Base-by-base conservation (phyloP, 2,329 filamentous ascomycete species). In the Colletotrichum liriopes region DNA sequence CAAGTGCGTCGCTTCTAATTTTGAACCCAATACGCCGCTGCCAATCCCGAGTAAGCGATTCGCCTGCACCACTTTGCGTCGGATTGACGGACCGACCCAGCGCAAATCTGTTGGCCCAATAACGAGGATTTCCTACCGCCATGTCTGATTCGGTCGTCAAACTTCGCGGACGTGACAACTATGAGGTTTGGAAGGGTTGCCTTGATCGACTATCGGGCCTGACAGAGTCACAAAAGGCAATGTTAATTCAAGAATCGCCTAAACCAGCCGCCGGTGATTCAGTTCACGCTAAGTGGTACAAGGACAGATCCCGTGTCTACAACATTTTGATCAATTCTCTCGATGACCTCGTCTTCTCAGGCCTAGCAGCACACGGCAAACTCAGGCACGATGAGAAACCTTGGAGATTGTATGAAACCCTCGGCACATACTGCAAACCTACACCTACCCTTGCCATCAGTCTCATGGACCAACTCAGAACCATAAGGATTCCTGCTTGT, bases 91-190 rank as follows among this genome's bases (percentile, higher is more conserved):
- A 9, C 7, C 16, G 7, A 11, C 49, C 7, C 26, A 3, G 6
- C 14, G 6, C 11, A 51, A 18, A 51, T 29, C 7, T 2, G 18
- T 6, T 7, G 14, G 1, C 14, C 1, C 26, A 11, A 18, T 7
- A 5, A 8, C 1, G 5, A 16, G 16, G 3, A 20, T 2, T 8
- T 5, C 3, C 8, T 18, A 5, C 2, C 2, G 7, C 16, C 1
- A 52, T 52, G 26, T 5, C 26, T 20, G 6, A 7, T 5, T 3
- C 1, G 1, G 6, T 20, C 2, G 8, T 32, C 16, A 52, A 32
- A 11, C 51, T 52, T 29, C 51, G 51, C 2, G 26, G 7, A 11
- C 26, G 51, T 3, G 18, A 8, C 2, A 52, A 52, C 51, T 52
- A 52, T 8, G 14, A 32, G 1, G 0, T 3, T 18, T 52, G 51